phyloP scores from a whole-genome alignment of 2,329 filamentous ascomycete species.

The Tolypocladium cylindrosporum region DNA sequence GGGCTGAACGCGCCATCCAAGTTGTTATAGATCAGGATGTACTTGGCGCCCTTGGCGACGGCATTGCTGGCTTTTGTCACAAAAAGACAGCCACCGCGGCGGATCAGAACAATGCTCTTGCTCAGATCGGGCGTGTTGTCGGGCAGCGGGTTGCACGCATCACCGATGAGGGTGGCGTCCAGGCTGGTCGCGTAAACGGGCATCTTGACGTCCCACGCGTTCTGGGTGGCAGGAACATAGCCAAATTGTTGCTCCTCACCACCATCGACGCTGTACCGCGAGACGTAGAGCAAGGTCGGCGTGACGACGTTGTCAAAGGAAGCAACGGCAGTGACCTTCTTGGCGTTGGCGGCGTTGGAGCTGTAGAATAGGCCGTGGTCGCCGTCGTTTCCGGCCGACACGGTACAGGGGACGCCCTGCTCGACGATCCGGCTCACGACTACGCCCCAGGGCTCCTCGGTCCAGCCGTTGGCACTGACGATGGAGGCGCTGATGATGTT shows the following conservation, averaged over 20 bases:
- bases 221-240: slow-evolving; percentile 7
- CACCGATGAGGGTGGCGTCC: slow-evolving; percentile 34
- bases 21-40: slow-evolving; percentile 54
- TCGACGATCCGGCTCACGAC: slow-evolving; percentile 43
- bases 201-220: slow-evolving; percentile 31
- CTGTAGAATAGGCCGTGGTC: slow-evolving; percentile 36
- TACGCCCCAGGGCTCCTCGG: slow-evolving; percentile 39
- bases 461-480: slow-evolving; percentile 40
- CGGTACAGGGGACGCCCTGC: slow-evolving; percentile 39
- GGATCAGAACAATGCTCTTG: slow-evolving; percentile 47
- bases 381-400: slow-evolving; percentile 43
- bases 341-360: slow-evolving; percentile 36
- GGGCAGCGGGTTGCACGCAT: slow-evolving; percentile 38
- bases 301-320: slow-evolving; percentile 38
- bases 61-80: slow-evolving; percentile 41
- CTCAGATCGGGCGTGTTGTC: slow-evolving; percentile 47
- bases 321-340: slow-evolving; percentile 35
- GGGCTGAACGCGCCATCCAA: not conserved
- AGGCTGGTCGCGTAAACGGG: slow-evolving; percentile 40
- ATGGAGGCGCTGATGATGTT: slow-evolving; percentile 48
- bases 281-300: slow-evolving; percentile 29
- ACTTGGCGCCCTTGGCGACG: slow-evolving; percentile 44
- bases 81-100: slow-evolving; percentile 45
- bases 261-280: slow-evolving; percentile 28
- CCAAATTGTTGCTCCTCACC: slow-evolving; percentile 8